Base-by-base conservation (phyloP, 1,139 yeast genomes). In the Zygotorulaspora mrakii region DNA sequence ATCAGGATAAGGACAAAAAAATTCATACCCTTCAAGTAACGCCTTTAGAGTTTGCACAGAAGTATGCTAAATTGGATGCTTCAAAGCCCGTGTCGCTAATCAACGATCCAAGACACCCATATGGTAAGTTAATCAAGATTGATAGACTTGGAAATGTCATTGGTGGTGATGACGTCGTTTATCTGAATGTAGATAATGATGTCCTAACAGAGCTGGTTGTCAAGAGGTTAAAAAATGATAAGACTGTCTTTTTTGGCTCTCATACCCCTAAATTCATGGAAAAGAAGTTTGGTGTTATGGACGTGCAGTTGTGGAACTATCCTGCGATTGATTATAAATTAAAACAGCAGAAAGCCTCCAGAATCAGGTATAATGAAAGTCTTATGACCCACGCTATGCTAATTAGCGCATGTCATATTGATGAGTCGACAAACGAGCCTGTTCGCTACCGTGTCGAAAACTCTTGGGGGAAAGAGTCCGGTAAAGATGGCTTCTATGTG, bases 381-480 rank as follows among this genome's bases (percentile, higher is more conserved):
- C 61, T 77, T 48, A 85, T 85, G 94, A 84, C 94, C 10, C 95
- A 85, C 55, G 95, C 95, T 27, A 85, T 86, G 95, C 73, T 79
- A 13, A 75, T 86, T 52, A 76, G 83, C 8, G 89, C 80, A n/a
- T 91, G 82, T 33, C 89, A 84, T 61, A 57, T 77, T 11, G 80
- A 71, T 44, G 74, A 62, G 13, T 42, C 54, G n/a, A 48, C 58
- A n/a, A 76, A 75, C 7, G 64, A 68, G 40, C 91, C 94, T 7
- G 66, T 77, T 9, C 74, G 94, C 59, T 85, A 89, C 79, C 77
- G 82, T 61, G 87, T 86, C 39, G 89, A 85, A 61, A 85, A 85
- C 67, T 82, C 94, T 2, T 85, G 95, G 95, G 94, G 94, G 47
- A 73, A 75, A 40, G 83, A 74, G 31, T 70, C 73, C 5, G 95